Evolutionary conservation across 2,329 filamentous ascomycete species (phyloP).

Genomic region (Fusarium multiceps): DNA sequence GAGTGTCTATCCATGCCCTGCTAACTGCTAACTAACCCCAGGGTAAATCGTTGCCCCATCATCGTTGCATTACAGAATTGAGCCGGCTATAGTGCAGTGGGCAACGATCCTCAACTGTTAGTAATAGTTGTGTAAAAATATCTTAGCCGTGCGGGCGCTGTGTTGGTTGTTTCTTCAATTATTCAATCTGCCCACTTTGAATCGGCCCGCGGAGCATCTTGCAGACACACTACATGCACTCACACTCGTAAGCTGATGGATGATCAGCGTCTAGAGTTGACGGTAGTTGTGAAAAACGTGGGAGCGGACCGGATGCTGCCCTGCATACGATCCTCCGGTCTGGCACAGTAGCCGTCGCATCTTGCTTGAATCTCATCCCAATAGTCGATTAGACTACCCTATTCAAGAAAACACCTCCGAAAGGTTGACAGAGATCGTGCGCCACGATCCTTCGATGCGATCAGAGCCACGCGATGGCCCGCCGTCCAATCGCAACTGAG

Average conservation of each 20-base stretch:
- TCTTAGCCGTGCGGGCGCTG: conserved; percentile 17
- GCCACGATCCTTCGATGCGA: conserved; percentile 38
- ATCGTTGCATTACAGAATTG: conserved; percentile 21
- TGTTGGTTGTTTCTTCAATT: conserved; percentile 1
- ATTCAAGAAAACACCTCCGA: conserved; percentile 44
- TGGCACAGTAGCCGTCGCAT: conserved; percentile 2
- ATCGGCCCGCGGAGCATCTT: conserved; percentile 43
- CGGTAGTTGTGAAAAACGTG: conserved; percentile 41
- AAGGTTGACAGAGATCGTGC: conserved; percentile 22
- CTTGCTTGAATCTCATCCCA: conserved; percentile 19
- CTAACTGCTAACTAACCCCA: conserved; percentile 4
- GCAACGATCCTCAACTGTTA: conserved; percentile 21
- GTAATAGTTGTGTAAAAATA: conserved; percentile 26
- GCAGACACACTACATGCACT: conserved; percentile 10
- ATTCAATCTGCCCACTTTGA: conserved; percentile 25
- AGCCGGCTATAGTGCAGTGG: conserved; percentile 13
- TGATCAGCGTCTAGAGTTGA: conserved; percentile 15
- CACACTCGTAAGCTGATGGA: conserved; percentile 1
- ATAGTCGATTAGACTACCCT: conserved; percentile 35
- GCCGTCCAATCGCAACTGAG: conserved; percentile 25
- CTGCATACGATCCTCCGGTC: conserved; percentile 28
- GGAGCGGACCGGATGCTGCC: conserved; percentile 26
- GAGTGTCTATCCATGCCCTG: conserved; percentile 8
- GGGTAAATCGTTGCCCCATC: conserved; percentile 31
- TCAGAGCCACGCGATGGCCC: conserved; percentile 20